Base-by-base conservation (phyloP, 805 yeast species). In the Starmerella apis region DNA sequence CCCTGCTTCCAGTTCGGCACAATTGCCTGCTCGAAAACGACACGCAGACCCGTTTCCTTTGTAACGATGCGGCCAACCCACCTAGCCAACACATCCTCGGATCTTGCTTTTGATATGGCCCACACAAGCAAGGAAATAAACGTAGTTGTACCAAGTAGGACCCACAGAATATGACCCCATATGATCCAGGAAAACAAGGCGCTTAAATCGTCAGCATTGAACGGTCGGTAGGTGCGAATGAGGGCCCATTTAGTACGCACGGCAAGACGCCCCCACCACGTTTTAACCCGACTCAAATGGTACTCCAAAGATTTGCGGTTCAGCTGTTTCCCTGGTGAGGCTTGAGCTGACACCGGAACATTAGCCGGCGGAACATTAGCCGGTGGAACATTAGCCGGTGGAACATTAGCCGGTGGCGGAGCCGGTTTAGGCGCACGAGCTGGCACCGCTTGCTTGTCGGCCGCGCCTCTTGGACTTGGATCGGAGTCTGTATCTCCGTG, bases 1-100 rank as follows among this genome's bases (percentile, higher is more conserved):
- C 96, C 94, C 56, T 83, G 86, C 36, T 80, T 74, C 96, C 96
- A 88, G 49, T 85, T 86, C 0, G 96, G 96, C 5, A 87, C 94
- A 50, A 90, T 84, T 1, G 97, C 98, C 63, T 79, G 81, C 63
- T 90, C 97, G 61, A 92, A 92, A 0, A 85, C 80, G 8, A 92
- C 95, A 0, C 82, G 78, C 54, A 88, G 67, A 9, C 86, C 83
- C 1, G 94, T 79, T 61, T 87, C 92, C 53, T 76, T 76, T 5
- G 97, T 88, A 49, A 92, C 76, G 51, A 84, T 68, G 60, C 84
- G 84, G 9, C 97, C 97, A 27, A 88, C 71, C 57, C 76, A 73
- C 43, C 81, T 71, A 1, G 96, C 96, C 25, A 90, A 81, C 47
- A 80, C 76, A 60, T 90, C 96, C 63, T 90, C 90, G 13, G 95